Evolutionary conservation across 2,329 filamentous ascomycete species (phyloP), one percentile per base, ranked within the genome.

Genomic region (Pseudomassariella vexata): DNA sequence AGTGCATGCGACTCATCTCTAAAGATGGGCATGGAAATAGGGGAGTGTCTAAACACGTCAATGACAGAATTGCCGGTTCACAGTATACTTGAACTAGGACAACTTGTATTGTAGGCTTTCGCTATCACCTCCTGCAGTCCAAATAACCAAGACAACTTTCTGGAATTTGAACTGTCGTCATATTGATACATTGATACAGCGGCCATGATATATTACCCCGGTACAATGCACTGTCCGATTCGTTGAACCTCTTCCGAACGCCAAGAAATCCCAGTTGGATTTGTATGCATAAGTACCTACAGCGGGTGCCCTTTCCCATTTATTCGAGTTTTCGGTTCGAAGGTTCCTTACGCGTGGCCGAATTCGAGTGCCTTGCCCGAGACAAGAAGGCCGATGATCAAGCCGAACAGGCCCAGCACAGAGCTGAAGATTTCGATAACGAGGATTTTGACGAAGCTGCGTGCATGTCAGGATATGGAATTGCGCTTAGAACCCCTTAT

Each of bases 341-440:
- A 15, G 15, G 16, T 19, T 34, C 10, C 19, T 19, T 14, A 16
- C 10, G 16, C 30, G 20, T 56, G 54, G 41, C 68, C 69, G 41
- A 95, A 94, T 42, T 88, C 85, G 16, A 67, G 57, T 17, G 92
- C 88, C 63, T 92, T 94, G 57, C 82, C 75, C 37, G 86, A 85
- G 32, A 96, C 75, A 45, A 98, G 71, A 34, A 98, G 74, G 27
- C 94, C 92, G 47, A 98, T 81, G 53, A 98, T 98, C 42, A 98
- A 73, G 37, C 92, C 94, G 53, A 98, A 98, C 4, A 98, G 78
- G 42, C 94, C 92, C 9, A 98, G 73, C 29, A 98, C 90, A 24
- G 90, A 96, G 58, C 89, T 95, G 71, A 98, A 98, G 59, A 98
- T 98, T 64, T 98, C 94, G 53, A 98, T 94, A 47, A 98, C 90